Base-by-base conservation (phyloP, 306 rosid species). In the Rosa rugosa region DNA sequence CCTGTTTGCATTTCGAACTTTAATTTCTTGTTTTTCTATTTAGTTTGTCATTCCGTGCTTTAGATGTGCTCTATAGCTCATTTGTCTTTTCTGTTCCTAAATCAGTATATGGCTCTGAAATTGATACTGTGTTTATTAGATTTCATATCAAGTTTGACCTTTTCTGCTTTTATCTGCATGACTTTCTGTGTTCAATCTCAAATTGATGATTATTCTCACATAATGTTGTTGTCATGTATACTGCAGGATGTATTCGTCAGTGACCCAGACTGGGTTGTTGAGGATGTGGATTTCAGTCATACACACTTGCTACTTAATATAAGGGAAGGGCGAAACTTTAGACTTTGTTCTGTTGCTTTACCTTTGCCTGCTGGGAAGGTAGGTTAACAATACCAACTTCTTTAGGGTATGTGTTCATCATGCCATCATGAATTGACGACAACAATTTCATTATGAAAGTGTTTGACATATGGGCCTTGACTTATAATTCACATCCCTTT, bases 201-300 rank as follows among this genome's bases (percentile, higher is more conserved):
- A 66, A 36, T 38, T 82, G 72, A 75, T 56, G 27, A 18, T 77
- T 57, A 67, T 13, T 23, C 40, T 73, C 41, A 74, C n/a, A 69
- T 44, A 42, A 5, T 73, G n/a, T 40, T 47, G 45, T 36, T 50
- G 18, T 64, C 72, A 51, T 72, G 40, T 82, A 71, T 82, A 80
- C 73, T 81, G 85, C 94, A 96, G 99, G 83, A 86, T 72, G 89
- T 91, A 75, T 87, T 90, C 78, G 42, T 83, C 16, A 75, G 83
- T 65, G 91, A 91, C 41, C 77, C 76, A 31, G 77, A 82, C 77
- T 87, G 88, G 73, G 83, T 83, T 49, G 80, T 93, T 73, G 88
- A 85, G 86, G 98, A 95, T 87, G 79, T 95, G 70, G 98, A 95
- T 80, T 90, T 95, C 85, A 80, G 91, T 81, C 87, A 88, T 83